Conservation (phyloP, 768 basidiomycete genomes). For the Calocybe indica region DNA sequence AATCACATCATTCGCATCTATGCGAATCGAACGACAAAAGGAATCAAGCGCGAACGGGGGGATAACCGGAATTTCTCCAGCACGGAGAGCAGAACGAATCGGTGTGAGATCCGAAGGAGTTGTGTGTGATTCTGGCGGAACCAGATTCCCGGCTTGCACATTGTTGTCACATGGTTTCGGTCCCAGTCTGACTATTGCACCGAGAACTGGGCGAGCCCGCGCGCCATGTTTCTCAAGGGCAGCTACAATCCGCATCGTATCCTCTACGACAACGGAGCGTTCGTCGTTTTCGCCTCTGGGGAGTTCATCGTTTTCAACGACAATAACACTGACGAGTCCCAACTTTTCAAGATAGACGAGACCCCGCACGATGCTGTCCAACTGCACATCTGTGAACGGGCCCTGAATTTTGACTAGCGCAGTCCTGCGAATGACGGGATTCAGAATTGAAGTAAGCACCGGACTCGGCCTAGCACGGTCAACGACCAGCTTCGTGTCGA, state of each 20-base stretch:
- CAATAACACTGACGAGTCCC: slow-evolving; percentile 91
- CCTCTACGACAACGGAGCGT: slow-evolving; percentile 60
- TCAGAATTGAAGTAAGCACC: slow-evolving; percentile 68
- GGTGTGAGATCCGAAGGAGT: slow-evolving; percentile 73
- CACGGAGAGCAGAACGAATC: slow-evolving; percentile 82
- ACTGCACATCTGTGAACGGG: slow-evolving; percentile 88
- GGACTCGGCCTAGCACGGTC: slow-evolving; percentile 41
- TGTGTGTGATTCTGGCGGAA: slow-evolving; percentile 72
- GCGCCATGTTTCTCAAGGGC: slow-evolving; percentile 84
- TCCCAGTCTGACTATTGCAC: slow-evolving; percentile 79
- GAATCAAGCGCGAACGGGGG: slow-evolving; percentile 91
- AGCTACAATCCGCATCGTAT: slow-evolving; percentile 80
- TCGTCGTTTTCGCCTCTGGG: slow-evolving; percentile 64
- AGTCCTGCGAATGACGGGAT: slow-evolving; percentile 80
- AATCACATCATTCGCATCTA: slow-evolving; percentile 85
- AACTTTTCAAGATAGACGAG: slow-evolving; percentile 95
- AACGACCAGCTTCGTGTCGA: slow-evolving; percentile 29
- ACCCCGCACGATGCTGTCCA: slow-evolving; percentile 90
- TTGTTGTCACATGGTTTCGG: slow-evolving; percentile 52
- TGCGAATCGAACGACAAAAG: slow-evolving; percentile 77
- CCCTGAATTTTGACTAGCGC: slow-evolving; percentile 97
- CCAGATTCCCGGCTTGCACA: slow-evolving; percentile 22
- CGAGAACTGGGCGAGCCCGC: slow-evolving; percentile 81
- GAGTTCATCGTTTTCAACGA: slow-evolving; percentile 84
- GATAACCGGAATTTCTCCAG: slow-evolving; percentile 95